Percentiles rank a stretch among this genome's conserved stretches.
Evolutionary conservation across 768 basidiomycete species (phyloP).

Genomic region (Termitomyces sp.): DNA sequence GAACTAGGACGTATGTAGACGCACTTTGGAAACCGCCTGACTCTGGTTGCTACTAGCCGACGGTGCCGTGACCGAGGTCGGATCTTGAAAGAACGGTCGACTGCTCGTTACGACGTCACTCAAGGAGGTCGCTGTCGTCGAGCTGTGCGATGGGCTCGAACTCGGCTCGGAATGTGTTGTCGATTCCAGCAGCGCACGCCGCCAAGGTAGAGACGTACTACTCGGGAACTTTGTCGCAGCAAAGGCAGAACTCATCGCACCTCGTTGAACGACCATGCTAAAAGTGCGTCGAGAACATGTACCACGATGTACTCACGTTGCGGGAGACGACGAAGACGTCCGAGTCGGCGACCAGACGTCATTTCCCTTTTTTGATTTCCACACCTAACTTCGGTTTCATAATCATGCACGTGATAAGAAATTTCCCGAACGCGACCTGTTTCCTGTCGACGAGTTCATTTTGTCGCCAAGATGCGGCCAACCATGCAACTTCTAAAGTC

Average conservation of each 20-base stretch:
- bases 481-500: conserved; percentile 52
- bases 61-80: conserved; percentile 1
- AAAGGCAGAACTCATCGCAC: not conserved
- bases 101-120: conserved; percentile 1
- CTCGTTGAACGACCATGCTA: not conserved
- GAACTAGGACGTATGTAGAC: not conserved
- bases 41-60: not conserved
- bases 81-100: conserved; percentile 22
- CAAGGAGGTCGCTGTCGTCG: not conserved
- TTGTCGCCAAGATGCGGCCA: conserved; percentile 45
- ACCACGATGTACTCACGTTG: not conserved
- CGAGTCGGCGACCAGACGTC: conserved; percentile 5
- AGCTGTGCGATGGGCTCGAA: not conserved
- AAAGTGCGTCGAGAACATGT: not conserved
- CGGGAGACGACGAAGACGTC: not conserved
- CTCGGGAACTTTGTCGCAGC: not conserved
- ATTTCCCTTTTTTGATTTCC: not conserved
- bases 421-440: not conserved
- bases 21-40: conserved; percentile 19
- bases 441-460: not conserved
- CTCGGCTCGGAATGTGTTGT: not conserved
- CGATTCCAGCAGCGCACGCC: conserved; percentile 4
- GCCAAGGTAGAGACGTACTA: not conserved
- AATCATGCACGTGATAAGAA: conserved; percentile 1
- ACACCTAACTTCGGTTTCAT: not conserved